Percentiles rank a stretch among this genome's conserved stretches.
Conservation (phyloP, 768 basidiomycete species). For the Amanita fuliginea region DNA sequence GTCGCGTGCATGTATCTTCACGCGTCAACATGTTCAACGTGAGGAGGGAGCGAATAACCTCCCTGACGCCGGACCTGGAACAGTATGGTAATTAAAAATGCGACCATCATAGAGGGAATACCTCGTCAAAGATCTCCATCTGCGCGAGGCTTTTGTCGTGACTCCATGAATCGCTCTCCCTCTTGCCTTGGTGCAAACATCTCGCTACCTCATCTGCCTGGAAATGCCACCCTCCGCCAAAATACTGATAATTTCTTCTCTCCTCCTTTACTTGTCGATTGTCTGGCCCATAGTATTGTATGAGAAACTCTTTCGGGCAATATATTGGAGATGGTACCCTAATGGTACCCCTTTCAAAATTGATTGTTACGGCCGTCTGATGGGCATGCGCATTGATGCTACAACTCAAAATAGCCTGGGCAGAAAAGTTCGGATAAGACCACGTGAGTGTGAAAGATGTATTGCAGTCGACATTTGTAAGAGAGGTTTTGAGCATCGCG, state of each 20-base stretch:
- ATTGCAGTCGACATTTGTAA: conserved; percentile 70
- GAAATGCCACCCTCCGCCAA: conserved; percentile 71
- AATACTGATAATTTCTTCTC: conserved; percentile 43
- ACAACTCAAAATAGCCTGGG: conserved; percentile 65
- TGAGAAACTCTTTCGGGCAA: conserved; percentile 53
- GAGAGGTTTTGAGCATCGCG: conserved; percentile 68
- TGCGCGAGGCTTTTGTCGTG: conserved; percentile 71
- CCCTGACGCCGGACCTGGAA: conserved; percentile 57
- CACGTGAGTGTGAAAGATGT: conserved; percentile 72
- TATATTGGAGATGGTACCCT: conserved; percentile 54
- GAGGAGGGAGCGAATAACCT: conserved; percentile 48
- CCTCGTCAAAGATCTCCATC: conserved; percentile 83
- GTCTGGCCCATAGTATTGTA: conserved; percentile 44
- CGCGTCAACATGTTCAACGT: conserved; percentile 31
- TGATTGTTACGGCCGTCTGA: conserved; percentile 50
- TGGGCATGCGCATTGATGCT: conserved; percentile 43
- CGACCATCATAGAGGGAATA: conserved; percentile 18
- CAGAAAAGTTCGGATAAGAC: conserved; percentile 41
- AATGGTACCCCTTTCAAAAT: conserved; percentile 68
- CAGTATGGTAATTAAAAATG: neutral
- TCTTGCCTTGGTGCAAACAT: conserved; percentile 62
- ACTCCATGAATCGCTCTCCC: conserved; percentile 64
- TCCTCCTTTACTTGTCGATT: conserved; percentile 45
- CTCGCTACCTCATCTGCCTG: conserved; percentile 84
- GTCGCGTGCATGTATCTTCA: neutral